Evolutionary conservation across 257 asterid genomes (phyloP), one percentile per base, ranked within the genome.

Genomic region (Forsythia viridissima): DNA sequence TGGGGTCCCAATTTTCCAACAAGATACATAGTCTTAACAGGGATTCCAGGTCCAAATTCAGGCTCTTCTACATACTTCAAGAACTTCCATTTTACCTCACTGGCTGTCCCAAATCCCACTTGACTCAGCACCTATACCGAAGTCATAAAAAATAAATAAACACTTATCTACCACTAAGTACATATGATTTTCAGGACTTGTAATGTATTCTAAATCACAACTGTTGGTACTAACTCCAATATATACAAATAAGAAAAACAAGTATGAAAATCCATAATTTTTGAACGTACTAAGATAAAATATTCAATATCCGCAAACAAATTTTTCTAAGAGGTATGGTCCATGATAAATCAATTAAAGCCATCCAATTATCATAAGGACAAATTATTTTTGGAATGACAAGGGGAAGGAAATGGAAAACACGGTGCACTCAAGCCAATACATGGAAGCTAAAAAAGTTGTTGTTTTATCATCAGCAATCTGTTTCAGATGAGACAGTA

Each of bases 21-120:
- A 38, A 95, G 73, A 85, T 85, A 95, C 76, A 93, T 82, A 6
- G 93, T 89, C 83, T 89, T 88, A 67, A 85, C 43, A 1, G 96
- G 92, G 66, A 82, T 37, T 71, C 92, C 94, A 21, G 96, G 98
- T 79, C 99, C 99, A 84, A 93, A 95, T 74, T 89, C 98, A 84
- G 99, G 98, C 77, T 95, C 98, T 81, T 90, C 91, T 57, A 84
- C 76, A 43, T 85, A 84, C 87, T 92, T 93, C 76, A 70, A 76
- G 80, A 91, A 83, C 61, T 71, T 88, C 99, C 97, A 95, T 81
- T 87, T 88, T 13, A 81, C 74, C 66, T 77, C 86, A 24, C 77
- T 61, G 77, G 79, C 78, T 72, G 82, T 80, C 61, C 77, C 92
- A 74, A 81, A 81, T 73, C 87, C 96, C 57, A 87, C 82, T 84